phyloP scores from a whole-genome alignment of 805 yeast genomes.

The Torulaspora indica region DNA sequence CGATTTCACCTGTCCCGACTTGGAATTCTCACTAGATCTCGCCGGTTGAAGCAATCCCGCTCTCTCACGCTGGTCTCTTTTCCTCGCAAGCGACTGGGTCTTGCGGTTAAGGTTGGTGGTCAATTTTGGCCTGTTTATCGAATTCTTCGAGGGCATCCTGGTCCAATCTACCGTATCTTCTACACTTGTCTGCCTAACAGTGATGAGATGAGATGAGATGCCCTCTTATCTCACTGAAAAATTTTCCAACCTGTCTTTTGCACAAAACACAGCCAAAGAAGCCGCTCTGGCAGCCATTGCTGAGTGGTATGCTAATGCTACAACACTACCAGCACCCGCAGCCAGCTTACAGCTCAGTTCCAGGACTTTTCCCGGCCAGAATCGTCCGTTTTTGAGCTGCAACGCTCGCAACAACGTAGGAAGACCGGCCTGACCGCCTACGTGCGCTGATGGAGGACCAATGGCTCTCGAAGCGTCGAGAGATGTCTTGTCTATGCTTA shows the following conservation, averaged over 20 bases:
- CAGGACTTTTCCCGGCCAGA: no score
- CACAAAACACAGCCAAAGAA: neutral
- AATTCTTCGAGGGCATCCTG: slow-evolving; percentile 74
- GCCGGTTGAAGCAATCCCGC: slow-evolving; percentile 42
- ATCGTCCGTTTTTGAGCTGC: no score
- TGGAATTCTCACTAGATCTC: slow-evolving; percentile 42
- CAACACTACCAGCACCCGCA: no score
- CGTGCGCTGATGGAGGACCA: no score
- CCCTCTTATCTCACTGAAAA: slow-evolving; percentile 7
- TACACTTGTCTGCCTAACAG: neutral
- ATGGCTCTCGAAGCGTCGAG: neutral
- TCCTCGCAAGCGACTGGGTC: slow-evolving; percentile 47
- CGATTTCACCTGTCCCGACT: slow-evolving; percentile 40
- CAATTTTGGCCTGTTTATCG: slow-evolving; percentile 74
- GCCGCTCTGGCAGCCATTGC: no score
- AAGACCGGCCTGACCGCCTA: no score
- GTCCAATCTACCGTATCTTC: neutral
- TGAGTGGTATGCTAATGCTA: no score
- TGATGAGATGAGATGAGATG: slow-evolving; percentile 20
- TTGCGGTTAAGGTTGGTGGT: slow-evolving; percentile 49
- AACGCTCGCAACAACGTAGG: no score
- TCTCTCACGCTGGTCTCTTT: slow-evolving; percentile 50
- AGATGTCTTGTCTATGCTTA: neutral
- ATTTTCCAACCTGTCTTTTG: slow-evolving; percentile 4
- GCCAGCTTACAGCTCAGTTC: no score